Base-by-base conservation (phyloP, 1,139 yeast genomes). In the Blastobotrys ciferrii region DNA sequence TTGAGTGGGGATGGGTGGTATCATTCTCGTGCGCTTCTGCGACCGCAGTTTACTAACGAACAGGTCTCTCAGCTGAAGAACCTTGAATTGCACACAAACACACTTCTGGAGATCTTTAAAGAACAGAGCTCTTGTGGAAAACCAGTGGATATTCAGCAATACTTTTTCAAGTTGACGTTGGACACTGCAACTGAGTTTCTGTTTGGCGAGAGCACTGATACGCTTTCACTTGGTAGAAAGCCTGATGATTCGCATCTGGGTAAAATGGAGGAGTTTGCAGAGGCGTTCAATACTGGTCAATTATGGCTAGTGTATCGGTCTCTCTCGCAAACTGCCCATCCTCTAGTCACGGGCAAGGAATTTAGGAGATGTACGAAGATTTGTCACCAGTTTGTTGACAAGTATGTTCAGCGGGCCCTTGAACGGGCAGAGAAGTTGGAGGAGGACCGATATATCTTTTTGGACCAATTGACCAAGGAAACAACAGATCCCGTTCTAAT, bases 131-230 rank as follows among this genome's bases (percentile, higher is more conserved):
- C 40, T n/a, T 14, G 4, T 4, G 11, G 43, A 28, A 51, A 49
- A n/a, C 33, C 45, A 5, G 67, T 77, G 53, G 81, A 80, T 53
- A 61, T 78, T 30, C 82, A 78, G 58, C 71, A 67, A 25, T 66
- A 74, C 46, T 77, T 77, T 60, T 78, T 73, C 64, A 65, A 65
- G 51, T 65, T 80, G 43, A 80, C 84, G 4, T 70, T 80, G 52
- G 84, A 80, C 59, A 73, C 81, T 19, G 77, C 84, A 3, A 75
- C 82, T 13, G 82, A 80, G 62, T 78, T 78, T 58, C 68, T 80
- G 56, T 79, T 80, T 64, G 84, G 84, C 12, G 78, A 75, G 58
- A 72, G 79, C 9, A 76, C 75, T 11, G 69, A 70, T 46, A 65
- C 74, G 14, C 69, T 77, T 48, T 60, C 63, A 38, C 70, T 68